Conservation (phyloP, 148 eudicot genomes). For the Tetragonia tetragonoides region DNA sequence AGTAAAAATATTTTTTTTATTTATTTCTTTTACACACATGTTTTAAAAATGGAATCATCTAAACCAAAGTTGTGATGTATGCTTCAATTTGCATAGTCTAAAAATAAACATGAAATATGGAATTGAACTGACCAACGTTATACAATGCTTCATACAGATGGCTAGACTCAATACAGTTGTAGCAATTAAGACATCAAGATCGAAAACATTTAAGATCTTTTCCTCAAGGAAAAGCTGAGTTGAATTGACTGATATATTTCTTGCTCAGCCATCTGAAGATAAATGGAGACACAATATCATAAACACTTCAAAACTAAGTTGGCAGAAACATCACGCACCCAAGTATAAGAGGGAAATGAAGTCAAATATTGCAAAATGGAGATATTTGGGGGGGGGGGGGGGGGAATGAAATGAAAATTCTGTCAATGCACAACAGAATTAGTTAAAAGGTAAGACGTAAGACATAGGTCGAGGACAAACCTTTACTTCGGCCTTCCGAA, state of each 20-base stretch:
- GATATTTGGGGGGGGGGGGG: too few species aligned
- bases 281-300: neutral
- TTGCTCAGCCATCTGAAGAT: neutral
- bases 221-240: neutral
- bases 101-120: neutral
- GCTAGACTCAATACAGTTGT: neutral
- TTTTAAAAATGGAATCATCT: too few species aligned
- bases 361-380: neutral
- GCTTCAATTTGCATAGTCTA: too few species aligned
- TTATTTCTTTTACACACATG: too few species aligned
- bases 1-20: too few species aligned
- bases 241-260: neutral
- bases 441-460: neutral
- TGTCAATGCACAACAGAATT: neutral
- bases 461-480: conserved; percentile 32
- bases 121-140: neutral
- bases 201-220: neutral
- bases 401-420: too few species aligned
- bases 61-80: too few species aligned
- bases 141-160: neutral
- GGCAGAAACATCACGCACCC: neutral
- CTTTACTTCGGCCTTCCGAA: conserved; percentile 93
- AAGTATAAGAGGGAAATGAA: neutral
- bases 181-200: neutral
- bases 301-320: neutral